Percentiles rank a stretch among this genome's conserved stretches.
Evolutionary conservation across 495 filamentous ascomycete species (phyloP).

Genomic region (Pseudoneurospora amorphoporcata): DNA sequence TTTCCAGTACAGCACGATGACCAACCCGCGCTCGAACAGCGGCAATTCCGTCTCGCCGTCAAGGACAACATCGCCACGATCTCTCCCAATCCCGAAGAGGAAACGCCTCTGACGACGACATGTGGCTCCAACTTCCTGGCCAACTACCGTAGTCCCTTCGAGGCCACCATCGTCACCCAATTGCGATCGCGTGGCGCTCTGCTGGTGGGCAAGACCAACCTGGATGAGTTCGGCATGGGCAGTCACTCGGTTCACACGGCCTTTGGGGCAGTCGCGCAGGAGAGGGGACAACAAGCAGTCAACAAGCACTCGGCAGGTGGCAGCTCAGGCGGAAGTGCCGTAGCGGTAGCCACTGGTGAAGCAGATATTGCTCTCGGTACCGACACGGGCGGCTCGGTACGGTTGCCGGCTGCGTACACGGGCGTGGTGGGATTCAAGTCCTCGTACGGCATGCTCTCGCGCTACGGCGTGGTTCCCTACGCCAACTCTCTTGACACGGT

Average conservation of each 20-base stretch:
- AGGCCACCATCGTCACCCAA: constrained; percentile 66
- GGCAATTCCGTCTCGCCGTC: constrained; percentile 46
- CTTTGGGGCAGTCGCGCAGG: constrained; percentile 52
- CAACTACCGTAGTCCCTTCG: constrained; percentile 63
- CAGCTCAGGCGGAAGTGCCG: constrained; percentile 89
- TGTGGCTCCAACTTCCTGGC: constrained; percentile 70
- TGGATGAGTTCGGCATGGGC: constrained; percentile 99
- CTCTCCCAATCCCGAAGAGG: constrained; percentile 17
- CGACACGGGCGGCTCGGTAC: constrained; percentile 88
- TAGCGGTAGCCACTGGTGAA: constrained; percentile 63
- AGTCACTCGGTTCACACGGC: constrained; percentile 71
- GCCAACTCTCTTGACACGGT: constrained; percentile 95
- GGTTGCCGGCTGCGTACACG: constrained; percentile 85
- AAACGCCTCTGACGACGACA: constrained; percentile 50
- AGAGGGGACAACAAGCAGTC: neutral
- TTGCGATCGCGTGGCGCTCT: constrained; percentile 55
- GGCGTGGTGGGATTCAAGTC: constrained; percentile 88
- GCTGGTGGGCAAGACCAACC: constrained; percentile 72
- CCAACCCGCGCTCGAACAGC: neutral
- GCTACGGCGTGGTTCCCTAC: constrained; percentile 88
- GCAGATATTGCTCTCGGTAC: constrained; percentile 79
- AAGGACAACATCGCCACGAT: constrained; percentile 85
- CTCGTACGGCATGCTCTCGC: constrained; percentile 55
- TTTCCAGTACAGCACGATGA: neutral
- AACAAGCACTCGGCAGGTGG: constrained; percentile 69